These are phyloP conservation scores for Candolleomyces eurysporus DNA, from an alignment of 768 basidiomycete genomes.

Conservation along the genomic window DNA sequence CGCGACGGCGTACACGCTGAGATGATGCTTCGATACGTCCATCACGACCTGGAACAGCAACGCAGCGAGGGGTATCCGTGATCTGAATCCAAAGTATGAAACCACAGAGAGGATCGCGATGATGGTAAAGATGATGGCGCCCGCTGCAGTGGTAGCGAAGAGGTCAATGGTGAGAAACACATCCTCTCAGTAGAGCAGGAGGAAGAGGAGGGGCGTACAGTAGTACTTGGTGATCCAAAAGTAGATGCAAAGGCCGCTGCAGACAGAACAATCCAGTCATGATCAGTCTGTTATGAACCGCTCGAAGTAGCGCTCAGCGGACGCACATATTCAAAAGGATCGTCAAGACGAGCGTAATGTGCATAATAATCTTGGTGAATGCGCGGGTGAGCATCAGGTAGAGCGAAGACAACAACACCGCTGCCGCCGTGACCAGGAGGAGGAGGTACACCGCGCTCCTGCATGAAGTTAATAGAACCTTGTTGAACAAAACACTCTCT, in stretches of 20 bases:
- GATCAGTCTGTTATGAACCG: neutral
- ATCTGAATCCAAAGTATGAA: constrained; percentile 69
- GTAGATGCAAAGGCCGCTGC: constrained; percentile 70
- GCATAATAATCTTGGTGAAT: constrained; percentile 77
- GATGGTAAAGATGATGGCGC: constrained; percentile 81
- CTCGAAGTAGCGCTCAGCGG: neutral
- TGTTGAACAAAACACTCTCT: neutral
- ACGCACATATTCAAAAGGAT: constrained; percentile 64
- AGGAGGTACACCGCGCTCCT: constrained; percentile 79
- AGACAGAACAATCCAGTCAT: neutral
- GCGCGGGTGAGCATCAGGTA: constrained; percentile 71
- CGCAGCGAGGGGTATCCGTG: constrained; percentile 76
- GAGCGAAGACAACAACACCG: constrained; percentile 58
- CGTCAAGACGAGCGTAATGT: constrained; percentile 65
- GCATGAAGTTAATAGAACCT: neutral
- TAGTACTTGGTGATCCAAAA: constrained; percentile 72
- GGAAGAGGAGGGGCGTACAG: constrained; percentile 39
- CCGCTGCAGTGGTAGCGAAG: constrained; percentile 45
- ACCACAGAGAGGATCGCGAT: constrained; percentile 75
- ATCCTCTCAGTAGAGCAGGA: neutral
- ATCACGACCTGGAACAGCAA: constrained; percentile 80
- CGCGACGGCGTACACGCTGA: constrained; percentile 75
- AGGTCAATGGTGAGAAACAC: neutral
- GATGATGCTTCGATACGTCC: constrained; percentile 83
- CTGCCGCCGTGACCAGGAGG: constrained; percentile 68